Evolutionary conservation across 2,329 filamentous ascomycete genomes (phyloP).

Genomic region (Epichloe typhina): DNA sequence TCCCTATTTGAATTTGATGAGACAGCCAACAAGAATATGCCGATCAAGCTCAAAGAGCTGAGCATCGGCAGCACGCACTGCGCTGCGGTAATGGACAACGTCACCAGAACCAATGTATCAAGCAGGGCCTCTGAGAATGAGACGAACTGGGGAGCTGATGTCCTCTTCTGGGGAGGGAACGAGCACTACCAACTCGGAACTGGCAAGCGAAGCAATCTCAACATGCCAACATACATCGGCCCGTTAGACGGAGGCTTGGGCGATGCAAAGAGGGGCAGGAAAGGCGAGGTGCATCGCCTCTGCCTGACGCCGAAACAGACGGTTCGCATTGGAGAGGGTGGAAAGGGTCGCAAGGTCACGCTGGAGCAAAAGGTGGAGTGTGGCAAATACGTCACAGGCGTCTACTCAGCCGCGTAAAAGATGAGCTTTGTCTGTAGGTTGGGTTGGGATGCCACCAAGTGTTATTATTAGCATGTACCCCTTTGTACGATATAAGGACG

Average conservation of each 20-base stretch:
- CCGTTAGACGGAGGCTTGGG: conserved; percentile 52
- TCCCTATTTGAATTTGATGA: conserved; percentile 85
- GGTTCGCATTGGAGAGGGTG: conserved; percentile 46
- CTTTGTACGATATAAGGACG: neutral
- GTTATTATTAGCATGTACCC: neutral
- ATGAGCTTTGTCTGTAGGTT: neutral
- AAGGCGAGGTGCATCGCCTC: conserved; percentile 56
- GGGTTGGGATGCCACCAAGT: neutral
- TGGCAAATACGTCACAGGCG: conserved; percentile 65
- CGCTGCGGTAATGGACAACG: conserved; percentile 72
- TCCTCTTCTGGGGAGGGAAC: conserved; percentile 90
- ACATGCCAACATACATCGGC: conserved; percentile 63
- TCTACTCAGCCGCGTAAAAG: conserved; percentile 54
- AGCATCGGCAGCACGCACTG: conserved; percentile 71
- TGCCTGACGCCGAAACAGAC: conserved; percentile 67
- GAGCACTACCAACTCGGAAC: conserved; percentile 89
- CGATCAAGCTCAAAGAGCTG: conserved; percentile 64
- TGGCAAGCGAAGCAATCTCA: conserved; percentile 72
- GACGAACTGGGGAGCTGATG: conserved; percentile 79
- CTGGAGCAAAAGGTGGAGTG: conserved; percentile 84
- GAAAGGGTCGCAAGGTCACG: conserved; percentile 53
- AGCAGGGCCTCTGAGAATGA: conserved; percentile 45
- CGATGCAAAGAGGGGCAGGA: conserved; percentile 47
- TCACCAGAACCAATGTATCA: conserved; percentile 50
- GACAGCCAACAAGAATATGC: conserved; percentile 46